Conservation (phyloP, 371 early-diverging fungal genomes). For the Zopfochytrium polystomum region DNA sequence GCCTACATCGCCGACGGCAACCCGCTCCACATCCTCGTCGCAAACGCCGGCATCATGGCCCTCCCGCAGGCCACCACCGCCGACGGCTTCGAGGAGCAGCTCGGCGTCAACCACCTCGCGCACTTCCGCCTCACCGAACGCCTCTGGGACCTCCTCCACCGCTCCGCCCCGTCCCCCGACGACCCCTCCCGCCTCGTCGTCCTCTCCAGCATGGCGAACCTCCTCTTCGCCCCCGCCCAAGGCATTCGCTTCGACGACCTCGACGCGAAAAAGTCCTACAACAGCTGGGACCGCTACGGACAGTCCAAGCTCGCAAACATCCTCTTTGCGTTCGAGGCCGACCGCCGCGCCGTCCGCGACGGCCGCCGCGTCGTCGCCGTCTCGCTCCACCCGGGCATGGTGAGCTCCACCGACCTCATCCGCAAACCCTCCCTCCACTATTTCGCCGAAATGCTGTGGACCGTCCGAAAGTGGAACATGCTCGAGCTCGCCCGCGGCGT, state of each 20-base stretch:
- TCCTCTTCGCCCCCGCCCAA: conserved; percentile 19
- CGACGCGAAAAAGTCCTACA: conserved; percentile 38
- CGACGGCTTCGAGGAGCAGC: conserved; percentile 74
- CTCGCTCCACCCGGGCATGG: conserved; percentile 24
- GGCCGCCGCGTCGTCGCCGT: conserved; percentile 11
- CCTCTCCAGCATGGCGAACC: conserved; percentile 38
- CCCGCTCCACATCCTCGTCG: conserved; percentile 48
- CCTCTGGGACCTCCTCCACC: conserved; percentile 55
- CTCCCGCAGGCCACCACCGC: conserved; percentile 47
- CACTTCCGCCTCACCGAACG: conserved; percentile 40
- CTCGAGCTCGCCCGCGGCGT: no score
- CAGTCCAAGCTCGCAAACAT: conserved; percentile 63
- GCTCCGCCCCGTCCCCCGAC: conserved; percentile 30
- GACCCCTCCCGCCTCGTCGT: conserved; percentile 49
- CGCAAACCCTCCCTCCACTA: conserved; percentile 1
- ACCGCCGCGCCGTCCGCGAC: conserved; percentile 29
- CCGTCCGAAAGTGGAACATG: no score
- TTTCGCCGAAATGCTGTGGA: conserved; percentile 1
- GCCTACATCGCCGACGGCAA: conserved; percentile 9
- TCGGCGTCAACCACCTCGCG: conserved; percentile 52
- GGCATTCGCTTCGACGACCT: conserved; percentile 50
- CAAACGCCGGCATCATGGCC: conserved; percentile 47
- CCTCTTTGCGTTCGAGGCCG: conserved; percentile 55
- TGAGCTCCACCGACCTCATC: conserved; percentile 10
- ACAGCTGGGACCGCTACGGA: conserved; percentile 47